Base-by-base conservation (phyloP, 23 red algal species). In the Gracilaria caudata region DNA sequence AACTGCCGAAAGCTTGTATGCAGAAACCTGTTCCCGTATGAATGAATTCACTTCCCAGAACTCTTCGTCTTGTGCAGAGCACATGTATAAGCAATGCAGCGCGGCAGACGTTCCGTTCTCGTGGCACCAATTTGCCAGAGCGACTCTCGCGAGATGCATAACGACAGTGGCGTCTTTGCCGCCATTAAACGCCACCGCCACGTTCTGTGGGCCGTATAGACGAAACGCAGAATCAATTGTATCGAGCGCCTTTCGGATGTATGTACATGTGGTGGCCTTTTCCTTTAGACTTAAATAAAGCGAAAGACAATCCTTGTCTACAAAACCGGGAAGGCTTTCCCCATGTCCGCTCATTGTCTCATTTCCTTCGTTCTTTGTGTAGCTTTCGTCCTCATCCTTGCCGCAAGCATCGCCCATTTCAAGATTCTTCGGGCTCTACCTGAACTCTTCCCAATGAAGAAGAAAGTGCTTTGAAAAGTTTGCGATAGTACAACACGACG, bases 111-210 rank as follows among this genome's bases (percentile, higher is more conserved):
- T 56, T 24, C 21, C 47, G 30, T 77, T 61, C 23, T 60, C 17
- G 8, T 43, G 14, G 51, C 77, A 64, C 43, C 90, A 76, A 30
- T 90, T 49, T 30, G 83, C 92, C 23, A 99, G 36, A 21, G 78
- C 93, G 19, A 93, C 97, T 58, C 93, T 85, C 25, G 84, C 78
- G 55, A 99, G 85, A 72, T 95, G 93, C 56, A 99, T 59, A n/a
- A 99, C 91, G 30, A 95, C 92, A 1, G 97, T 99, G 1, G 93
- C 93, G 72, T 99, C 97, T 77, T 99, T 99, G 19, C 97, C 97
- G 13, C 97, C 97, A 73, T 99, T 99, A 58, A 99, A 99, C 24
- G 92, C 88, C 20, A 95, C 82, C 1, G 81, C 81, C 24, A 93
- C 38, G 40, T 84, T 71, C 21, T 39, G 34, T 43, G 81, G 73